phyloP scores from a whole-genome alignment of 129 eudicot genomes.

The Oenanthe sinensis region DNA sequence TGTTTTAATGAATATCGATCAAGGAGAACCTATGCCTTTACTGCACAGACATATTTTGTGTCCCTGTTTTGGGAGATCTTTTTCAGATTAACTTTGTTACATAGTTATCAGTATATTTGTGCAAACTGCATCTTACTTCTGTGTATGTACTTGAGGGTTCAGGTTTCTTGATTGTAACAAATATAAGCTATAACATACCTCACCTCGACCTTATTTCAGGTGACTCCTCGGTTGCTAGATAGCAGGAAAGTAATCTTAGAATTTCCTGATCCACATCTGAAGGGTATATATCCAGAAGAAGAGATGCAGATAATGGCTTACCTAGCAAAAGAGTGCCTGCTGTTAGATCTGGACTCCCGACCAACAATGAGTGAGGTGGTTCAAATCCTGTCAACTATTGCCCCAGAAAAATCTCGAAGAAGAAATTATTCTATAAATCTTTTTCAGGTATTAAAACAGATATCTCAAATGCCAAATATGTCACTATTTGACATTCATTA shows the following conservation, averaged over 20 bases:
- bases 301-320: constrained; percentile 98
- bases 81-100: background rate
- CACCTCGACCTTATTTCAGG: constrained; percentile 32
- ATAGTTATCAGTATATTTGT: background rate
- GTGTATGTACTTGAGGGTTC: background rate
- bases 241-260: constrained; percentile 68
- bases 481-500: background rate
- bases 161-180: background rate
- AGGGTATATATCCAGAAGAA: constrained; percentile 67
- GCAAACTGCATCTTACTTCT: background rate
- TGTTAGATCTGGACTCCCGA: constrained; percentile 92
- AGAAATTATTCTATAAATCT: constrained; percentile 47
- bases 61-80: background rate
- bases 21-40: background rate
- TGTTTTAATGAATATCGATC: background rate
- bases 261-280: constrained; percentile 66
- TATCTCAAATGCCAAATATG: background rate
- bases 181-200: background rate
- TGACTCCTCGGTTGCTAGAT: constrained; percentile 71
- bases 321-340: constrained; percentile 88
- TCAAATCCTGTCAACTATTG: constrained; percentile 81
- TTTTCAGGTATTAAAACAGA: constrained; percentile 43
- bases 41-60: background rate
- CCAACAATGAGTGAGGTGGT: constrained; percentile 96
- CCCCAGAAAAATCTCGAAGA: constrained; percentile 65